Conservation (phyloP, 2,329 filamentous ascomycete species). For the Sclerotinia spermophila region DNA sequence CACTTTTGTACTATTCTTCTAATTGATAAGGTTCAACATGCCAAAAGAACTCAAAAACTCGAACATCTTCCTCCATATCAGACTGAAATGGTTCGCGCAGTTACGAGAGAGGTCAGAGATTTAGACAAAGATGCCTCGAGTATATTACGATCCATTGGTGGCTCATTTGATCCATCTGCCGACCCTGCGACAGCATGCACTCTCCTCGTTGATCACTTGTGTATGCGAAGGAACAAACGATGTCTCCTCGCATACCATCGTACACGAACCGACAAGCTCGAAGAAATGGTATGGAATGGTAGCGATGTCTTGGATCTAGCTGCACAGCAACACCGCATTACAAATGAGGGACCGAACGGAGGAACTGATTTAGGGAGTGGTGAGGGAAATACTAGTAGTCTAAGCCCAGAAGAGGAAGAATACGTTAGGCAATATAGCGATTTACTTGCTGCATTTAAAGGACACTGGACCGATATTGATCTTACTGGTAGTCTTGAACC, state of each 20-base stretch:
- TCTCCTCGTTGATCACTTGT: conserved; percentile 87
- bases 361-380: conserved; percentile 40
- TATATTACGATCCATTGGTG: conserved; percentile 52
- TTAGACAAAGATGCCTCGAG: conserved; percentile 80
- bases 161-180: conserved; percentile 80
- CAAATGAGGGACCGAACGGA: conserved; percentile 36
- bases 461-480: conserved; percentile 97
- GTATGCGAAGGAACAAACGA: conserved; percentile 93
- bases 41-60: conserved; percentile 88
- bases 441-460: conserved; percentile 91
- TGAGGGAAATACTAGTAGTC: conserved; percentile 62
- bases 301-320: conserved; percentile 73
- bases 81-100: conserved; percentile 81
- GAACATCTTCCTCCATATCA: conserved; percentile 86
- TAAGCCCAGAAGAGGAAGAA: conserved; percentile 95
- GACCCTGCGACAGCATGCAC: conserved; percentile 84
- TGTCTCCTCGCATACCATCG: conserved; percentile 93
- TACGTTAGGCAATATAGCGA: conserved; percentile 92
- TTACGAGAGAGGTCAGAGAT: conserved; percentile 89
- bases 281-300: conserved; percentile 90
- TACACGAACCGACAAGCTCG: conserved; percentile 83
- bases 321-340: conserved; percentile 48
- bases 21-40: conserved; percentile 73
- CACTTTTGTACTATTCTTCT: background rate
- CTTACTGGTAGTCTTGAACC: conserved; percentile 90